A percentile compares a stretch with the other conserved stretches of the same genome.
These are phyloP conservation scores for Sporothrix humicola DNA, from an alignment of 2,329 filamentous ascomycete species.

Conservation along the genomic window DNA sequence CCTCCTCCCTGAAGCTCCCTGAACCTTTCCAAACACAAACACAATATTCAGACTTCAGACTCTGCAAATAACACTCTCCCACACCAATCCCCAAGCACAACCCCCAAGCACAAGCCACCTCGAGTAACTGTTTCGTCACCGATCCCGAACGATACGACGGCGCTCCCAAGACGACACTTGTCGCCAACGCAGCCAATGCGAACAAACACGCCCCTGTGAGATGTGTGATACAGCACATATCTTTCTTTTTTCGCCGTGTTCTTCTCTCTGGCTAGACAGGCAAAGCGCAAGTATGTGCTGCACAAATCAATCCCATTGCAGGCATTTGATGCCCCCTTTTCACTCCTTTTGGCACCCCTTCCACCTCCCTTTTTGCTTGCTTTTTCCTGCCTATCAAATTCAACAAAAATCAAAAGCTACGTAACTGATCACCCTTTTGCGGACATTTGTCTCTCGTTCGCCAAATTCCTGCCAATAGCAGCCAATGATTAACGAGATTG, in stretches of 20 bases:
- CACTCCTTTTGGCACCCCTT: not conserved
- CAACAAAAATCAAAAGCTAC: too few relatives aligned
- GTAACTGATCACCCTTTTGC: not conserved
- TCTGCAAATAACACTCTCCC: not conserved
- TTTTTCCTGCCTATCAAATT: constrained; percentile 17
- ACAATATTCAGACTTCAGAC: not conserved
- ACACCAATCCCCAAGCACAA: not conserved
- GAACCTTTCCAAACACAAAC: not conserved
- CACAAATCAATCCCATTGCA: not conserved
- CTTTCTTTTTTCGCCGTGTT: not conserved
- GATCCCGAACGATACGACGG: not conserved
- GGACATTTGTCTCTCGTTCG: not conserved
- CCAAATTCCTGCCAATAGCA: not conserved
- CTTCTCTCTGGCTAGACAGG: not conserved
- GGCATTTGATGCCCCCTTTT: not conserved
- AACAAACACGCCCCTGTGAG: not conserved
- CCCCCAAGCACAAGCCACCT: not conserved
- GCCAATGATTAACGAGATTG: not conserved
- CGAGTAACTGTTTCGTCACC: constrained; percentile 9
- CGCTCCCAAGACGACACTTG: not conserved
- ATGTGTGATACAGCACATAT: not conserved
- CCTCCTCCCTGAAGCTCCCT: not conserved
- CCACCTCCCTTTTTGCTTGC: not conserved
- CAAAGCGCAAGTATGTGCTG: not conserved
- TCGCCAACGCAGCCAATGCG: constrained; percentile 9